Evolutionary conservation across 2,329 filamentous ascomycete genomes (phyloP), one percentile per base, ranked within the genome.

Genomic region (Beauveria sp.): DNA sequence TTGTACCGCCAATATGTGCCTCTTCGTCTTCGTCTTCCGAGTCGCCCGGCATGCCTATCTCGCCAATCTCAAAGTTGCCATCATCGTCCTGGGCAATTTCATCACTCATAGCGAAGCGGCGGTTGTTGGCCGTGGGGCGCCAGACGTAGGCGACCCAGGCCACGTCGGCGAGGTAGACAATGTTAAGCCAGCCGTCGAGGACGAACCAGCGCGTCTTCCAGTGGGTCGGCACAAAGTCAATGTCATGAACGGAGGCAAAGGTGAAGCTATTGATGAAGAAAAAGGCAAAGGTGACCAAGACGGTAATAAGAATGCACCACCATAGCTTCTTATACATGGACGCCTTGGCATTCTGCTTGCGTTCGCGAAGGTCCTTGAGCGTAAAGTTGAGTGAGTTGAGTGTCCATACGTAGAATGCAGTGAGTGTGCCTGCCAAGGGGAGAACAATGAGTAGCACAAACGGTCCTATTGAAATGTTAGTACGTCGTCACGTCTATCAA

Each of bases 151-250:
- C 92, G 66, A 99, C 84, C 75, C 93, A 97, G 59, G 86, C 87
- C 28, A 99, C 91, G 70, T 99, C 93, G 63, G 90, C 90, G 65
- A 99, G 85, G 76, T 97, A 99, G 18, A 99, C 93, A 59, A 99
- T 76, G 73, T 97, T 97, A 55, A 97, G 80, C 94, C 94, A 99
- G 60, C 94, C 94, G 70, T 99, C 94, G 22, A 99, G 83, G 51
- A 99, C 85, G 70, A 99, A 99, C 94, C 94, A 99, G 63, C 94
- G 81, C 5, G 90, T 92, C 77, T 97, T 93, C 94, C 94, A 99
- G 75, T 99, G 93, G 67, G 91, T 90, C 1, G 94, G 94, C 5
- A 96, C 91, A 72, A 96, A 99, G 73, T 96, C 89, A 0, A 90
- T 90, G 65, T 92, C 89, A 53, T 84, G 84, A 53, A 87, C 86